Percentiles rank a stretch among this genome's conserved stretches.
Evolutionary conservation across 176 grass and related monocot species (phyloP).

Genomic region (Alloteropsis semialata): DNA sequence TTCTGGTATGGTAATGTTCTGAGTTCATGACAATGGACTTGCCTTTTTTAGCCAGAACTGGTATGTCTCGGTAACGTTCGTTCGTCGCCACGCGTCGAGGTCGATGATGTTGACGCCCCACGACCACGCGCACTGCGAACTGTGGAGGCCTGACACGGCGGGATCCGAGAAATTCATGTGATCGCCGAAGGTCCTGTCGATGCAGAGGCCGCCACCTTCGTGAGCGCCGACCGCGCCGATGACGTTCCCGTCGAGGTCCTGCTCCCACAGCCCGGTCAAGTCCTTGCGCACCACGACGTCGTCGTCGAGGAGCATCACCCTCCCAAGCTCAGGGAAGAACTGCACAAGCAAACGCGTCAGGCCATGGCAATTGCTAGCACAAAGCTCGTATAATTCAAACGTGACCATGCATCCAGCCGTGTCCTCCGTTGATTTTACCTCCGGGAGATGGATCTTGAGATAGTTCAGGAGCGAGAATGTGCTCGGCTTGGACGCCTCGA

Average conservation of each 20-base stretch:
- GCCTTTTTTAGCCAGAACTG: conserved; percentile 76
- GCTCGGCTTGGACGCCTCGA: conserved; percentile 66
- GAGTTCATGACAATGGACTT: conserved; percentile 13
- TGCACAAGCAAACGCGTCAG: conserved; percentile 25
- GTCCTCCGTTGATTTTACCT: conserved; percentile 42
- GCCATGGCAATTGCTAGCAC: background rate
- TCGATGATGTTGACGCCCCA: conserved; percentile 69
- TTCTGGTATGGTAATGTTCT: background rate
- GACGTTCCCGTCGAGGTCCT: conserved; percentile 61
- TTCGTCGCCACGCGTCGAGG: conserved; percentile 76
- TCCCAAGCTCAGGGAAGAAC: conserved; percentile 81
- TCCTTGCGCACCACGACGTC: conserved; percentile 86
- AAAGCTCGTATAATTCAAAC: background rate
- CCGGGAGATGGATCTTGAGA: conserved; percentile 89
- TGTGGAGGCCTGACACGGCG: conserved; percentile 23
- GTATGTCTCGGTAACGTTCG: conserved; percentile 58
- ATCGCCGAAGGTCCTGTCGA: conserved; percentile 52
- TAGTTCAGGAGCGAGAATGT: conserved; percentile 82
- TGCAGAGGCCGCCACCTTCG: conserved; percentile 36
- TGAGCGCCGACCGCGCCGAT: conserved; percentile 60
- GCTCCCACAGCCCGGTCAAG: conserved; percentile 64
- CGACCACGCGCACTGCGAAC: conserved; percentile 64
- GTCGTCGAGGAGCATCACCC: conserved; percentile 79
- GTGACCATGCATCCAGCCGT: background rate
- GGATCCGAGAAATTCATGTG: conserved; percentile 79